phyloP scores from a whole-genome alignment of 2,329 filamentous ascomycete genomes.

The Magnaporthales sp. region DNA sequence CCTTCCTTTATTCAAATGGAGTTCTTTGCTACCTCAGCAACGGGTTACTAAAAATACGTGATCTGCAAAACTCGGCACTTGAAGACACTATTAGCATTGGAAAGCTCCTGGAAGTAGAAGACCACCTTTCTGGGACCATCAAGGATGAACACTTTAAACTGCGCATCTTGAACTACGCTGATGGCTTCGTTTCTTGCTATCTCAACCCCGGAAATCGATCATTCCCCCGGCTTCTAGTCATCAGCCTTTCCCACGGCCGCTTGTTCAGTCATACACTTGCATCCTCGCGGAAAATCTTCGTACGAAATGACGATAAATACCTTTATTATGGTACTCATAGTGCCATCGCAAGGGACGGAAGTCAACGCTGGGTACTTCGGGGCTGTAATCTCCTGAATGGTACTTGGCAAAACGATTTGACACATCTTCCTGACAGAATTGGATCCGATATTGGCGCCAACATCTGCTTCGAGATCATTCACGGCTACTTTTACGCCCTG shows the following conservation, averaged over 20 bases:
- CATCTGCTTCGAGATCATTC: conserved; percentile 65
- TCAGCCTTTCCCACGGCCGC: conserved; percentile 29
- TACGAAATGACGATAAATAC: conserved; percentile 51
- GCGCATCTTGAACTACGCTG: conserved; percentile 40
- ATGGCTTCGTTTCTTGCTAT: conserved; percentile 48
- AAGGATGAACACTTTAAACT: background rate
- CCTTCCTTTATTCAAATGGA: conserved; percentile 55
- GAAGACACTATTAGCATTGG: conserved; percentile 51
- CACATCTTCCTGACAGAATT: conserved; percentile 48
- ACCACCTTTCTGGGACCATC: conserved; percentile 21
- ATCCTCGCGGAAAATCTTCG: conserved; percentile 51
- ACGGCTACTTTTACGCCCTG: conserved; percentile 58
- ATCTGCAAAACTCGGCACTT: conserved; percentile 40
- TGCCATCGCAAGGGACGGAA: conserved; percentile 39
- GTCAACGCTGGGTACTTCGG: conserved; percentile 54
- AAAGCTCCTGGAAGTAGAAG: conserved; percentile 21
- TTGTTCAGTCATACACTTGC: conserved; percentile 33
- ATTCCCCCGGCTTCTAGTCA: conserved; percentile 39
- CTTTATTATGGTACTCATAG: conserved; percentile 61
- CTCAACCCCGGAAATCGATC: conserved; percentile 30
- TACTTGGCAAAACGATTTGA: conserved; percentile 3
- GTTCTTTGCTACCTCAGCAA: conserved; percentile 54
- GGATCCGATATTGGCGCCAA: conserved; percentile 58
- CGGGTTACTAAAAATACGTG: conserved; percentile 43
- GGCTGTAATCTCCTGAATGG: conserved; percentile 35